Evolutionary conservation across 2,329 filamentous ascomycete genomes (phyloP).

Genomic region (Ophiocordyceps camponoti-leonardi): DNA sequence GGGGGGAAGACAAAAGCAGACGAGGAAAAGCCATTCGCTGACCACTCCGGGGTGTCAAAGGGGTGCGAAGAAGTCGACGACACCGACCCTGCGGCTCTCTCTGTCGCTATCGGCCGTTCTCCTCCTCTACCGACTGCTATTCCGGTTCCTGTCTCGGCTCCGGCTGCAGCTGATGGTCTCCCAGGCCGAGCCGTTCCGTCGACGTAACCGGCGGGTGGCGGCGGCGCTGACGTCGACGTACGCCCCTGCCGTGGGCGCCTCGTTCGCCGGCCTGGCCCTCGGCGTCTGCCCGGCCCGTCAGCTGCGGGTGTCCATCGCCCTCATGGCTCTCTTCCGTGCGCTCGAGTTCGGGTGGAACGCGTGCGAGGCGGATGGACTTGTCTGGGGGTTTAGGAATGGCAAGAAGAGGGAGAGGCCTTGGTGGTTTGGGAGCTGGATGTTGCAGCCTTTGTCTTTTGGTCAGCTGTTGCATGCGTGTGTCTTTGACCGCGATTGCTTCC

Average conservation of each 20-base stretch:
- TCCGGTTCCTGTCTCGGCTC: conserved; percentile 73
- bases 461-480: conserved; percentile 62
- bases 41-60: too few relatives aligned
- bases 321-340: conserved; percentile 66
- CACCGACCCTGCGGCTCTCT: conserved; percentile 58
- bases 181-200: conserved; percentile 65
- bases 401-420: conserved; percentile 47
- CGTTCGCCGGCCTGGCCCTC: conserved; percentile 67
- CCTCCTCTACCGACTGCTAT: conserved; percentile 73
- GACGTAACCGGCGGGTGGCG: conserved; percentile 63
- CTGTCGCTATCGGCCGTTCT: conserved; percentile 72
- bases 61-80: conserved; percentile 38
- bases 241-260: conserved; percentile 80
- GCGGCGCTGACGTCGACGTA: conserved; percentile 63
- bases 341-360: conserved; percentile 79
- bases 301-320: conserved; percentile 61
- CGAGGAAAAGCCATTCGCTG: too few relatives aligned
- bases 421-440: conserved; percentile 75
- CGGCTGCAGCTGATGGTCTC: conserved; percentile 63
- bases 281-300: conserved; percentile 51
- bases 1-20: too few relatives aligned
- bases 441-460: conserved; percentile 60
- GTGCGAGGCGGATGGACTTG: conserved; percentile 54
- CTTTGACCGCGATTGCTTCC: conserved; percentile 61
- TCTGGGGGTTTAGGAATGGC: conserved; percentile 41